Evolutionary conservation across 805 yeast species (phyloP), one percentile per base, ranked within the genome.

Genomic region (Teunomyces panamensis): DNA sequence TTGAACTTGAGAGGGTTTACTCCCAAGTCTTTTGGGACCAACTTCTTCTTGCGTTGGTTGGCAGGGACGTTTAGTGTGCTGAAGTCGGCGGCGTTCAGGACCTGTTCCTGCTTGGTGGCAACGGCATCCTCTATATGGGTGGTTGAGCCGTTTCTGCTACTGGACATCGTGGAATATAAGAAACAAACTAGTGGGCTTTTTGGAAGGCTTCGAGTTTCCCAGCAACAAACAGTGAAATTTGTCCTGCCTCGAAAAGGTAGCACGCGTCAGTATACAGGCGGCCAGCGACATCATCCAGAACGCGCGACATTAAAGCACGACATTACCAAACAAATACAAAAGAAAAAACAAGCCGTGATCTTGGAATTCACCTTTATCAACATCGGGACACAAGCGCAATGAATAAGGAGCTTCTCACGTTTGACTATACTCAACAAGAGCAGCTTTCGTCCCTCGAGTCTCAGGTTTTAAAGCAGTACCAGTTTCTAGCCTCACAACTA

Each of bases 1-100:
- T 68, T 61, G 53, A 75, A 74, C 56, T 76, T 74, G 43, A 76
- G 49, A 17, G 79, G 77, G 44, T 67, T 65, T 26, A 70, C 48
- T 3, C 51, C 59, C 3, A 49, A 42, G 10, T 56, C 54, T 44
- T 64, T 68, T 50, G 62, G 62, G 7, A 71, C 67, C 42, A 73
- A 56, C 48, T 62, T 66, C 50, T 55, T 57, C 44, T 57, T 63
- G 39, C 46, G 51, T n/a, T 39, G 30, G 27, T 45, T 29, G 3
- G 47, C 35, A 10, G 46, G 44, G 20, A 56, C 60, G 3, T 58
- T 27, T 5, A 30, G 13, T 6, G 27, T 26, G 7, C 29, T 20
- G 16, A 37, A 24, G 4, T 37, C 41, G 9, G 41, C 41, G 3
- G 41, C 41, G 30, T 37, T 37, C 41, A 37, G 41, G 6, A 37